A percentile compares a stretch with the other conserved stretches of the same genome.
Conservation (phyloP, 2,329 filamentous ascomycete species). For the Cordyceps sp. region DNA sequence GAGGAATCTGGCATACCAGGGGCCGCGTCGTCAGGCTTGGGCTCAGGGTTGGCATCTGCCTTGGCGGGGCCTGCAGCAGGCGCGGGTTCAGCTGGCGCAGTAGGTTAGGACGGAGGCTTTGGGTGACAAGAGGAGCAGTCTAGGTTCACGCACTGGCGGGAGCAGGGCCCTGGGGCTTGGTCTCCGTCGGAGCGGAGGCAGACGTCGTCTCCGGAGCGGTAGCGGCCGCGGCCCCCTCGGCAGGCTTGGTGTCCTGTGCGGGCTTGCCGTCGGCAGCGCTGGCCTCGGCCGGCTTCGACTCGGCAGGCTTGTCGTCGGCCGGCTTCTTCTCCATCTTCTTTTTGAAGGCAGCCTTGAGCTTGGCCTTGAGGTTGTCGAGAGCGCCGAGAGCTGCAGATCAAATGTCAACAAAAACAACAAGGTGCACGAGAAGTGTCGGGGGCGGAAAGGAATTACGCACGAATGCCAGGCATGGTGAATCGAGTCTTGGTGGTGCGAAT, state of each 20-base stretch:
- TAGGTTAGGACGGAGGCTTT: not conserved
- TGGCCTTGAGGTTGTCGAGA: conserved; percentile 37
- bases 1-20: conserved; percentile 9
- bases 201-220: conserved; percentile 11
- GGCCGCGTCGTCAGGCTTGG: conserved; percentile 9
- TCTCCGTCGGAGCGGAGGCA: conserved; percentile 17
- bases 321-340: conserved; percentile 23
- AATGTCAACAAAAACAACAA: not conserved
- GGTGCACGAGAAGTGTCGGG: not conserved
- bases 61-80: conserved; percentile 10
- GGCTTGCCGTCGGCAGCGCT: conserved; percentile 11
- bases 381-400: conserved; percentile 25
- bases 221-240: conserved; percentile 7
- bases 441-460: conserved; percentile 19
- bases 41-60: conserved; percentile 11
- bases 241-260: conserved; percentile 8
- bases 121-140: too few species aligned
- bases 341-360: conserved; percentile 36
- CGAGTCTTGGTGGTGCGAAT: not conserved
- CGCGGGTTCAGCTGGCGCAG: conserved; percentile 7
- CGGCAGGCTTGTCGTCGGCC: conserved; percentile 7
- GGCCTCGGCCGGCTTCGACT: conserved; percentile 8
- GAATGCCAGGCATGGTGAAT: conserved; percentile 33
- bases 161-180: conserved; percentile 15
- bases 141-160: conserved; percentile 12